Base-by-base conservation (phyloP, 1,139 yeast species). In the Yamadazyma conglobata region DNA sequence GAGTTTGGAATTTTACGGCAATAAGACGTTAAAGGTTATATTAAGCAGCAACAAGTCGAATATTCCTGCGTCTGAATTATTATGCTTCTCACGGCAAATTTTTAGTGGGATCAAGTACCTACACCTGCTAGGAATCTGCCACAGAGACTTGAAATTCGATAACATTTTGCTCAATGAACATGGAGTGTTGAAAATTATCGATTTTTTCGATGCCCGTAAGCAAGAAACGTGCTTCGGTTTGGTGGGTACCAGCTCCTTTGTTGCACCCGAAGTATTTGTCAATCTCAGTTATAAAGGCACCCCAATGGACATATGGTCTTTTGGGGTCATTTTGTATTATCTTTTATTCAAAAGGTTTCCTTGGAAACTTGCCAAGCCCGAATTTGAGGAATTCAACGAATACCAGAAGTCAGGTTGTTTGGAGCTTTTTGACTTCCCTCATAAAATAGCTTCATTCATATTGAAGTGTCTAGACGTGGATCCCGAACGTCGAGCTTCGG, bases 261-360 rank as follows among this genome's bases (percentile, higher is more conserved):
- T 60, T 18, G 73, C 79, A 0, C 79, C 80, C 0, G 80, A 74
- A 44, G 60, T 69, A 12, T 58, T 56, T 25, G 35, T 47, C 10
- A 33, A 32, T 10, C 41, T 73, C 8, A 45, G 43, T 10, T 74
- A 74, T 43, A 56, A 63, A 33, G 73, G 76, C 0, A 50, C 45
- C 28, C 49, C 48, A 19, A 57, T 60, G 5, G 79, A 74, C 40
- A 46, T 70, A 8, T 74, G 80, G 80, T 64, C 77, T 0, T 37
- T 70, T 22, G 79, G 73, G 0, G 55, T 72, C 2, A 50, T 72
- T 3, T 44, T 69, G 3, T 60, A 56, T 35, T 63, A 56, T 38
- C 40, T 68, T 35, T 11, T 56, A 3, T 43, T 46, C 15, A 38
- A 42, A 15, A 41, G 32, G 17, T 54, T 47, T 27, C 71, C 71